These are phyloP conservation scores for Thraustochytrium sp. DNA, from an alignment of 352 stramenopile species.

Conservation along the genomic window DNA sequence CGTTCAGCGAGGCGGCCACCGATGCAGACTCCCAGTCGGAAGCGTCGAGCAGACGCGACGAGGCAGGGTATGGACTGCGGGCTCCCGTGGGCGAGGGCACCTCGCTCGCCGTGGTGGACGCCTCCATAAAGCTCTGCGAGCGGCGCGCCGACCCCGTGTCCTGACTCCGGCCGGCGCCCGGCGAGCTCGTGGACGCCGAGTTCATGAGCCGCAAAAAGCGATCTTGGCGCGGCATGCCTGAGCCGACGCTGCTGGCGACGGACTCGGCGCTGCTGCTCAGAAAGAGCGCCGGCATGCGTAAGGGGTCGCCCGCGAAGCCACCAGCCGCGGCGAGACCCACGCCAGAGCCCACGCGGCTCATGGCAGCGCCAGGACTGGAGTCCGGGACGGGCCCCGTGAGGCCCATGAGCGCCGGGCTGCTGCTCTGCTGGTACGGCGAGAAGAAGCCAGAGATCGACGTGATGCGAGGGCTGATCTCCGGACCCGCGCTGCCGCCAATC, in stretches of 20 bases:
- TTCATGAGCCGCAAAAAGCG: neutral
- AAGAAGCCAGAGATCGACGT: neutral
- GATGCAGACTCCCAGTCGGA: slow-evolving; percentile 8
- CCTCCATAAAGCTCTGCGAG: neutral
- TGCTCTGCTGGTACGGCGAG: neutral
- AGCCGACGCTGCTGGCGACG: neutral
- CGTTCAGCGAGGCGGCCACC: neutral
- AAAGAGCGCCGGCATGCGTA: neutral
- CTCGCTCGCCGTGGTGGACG: too few relatives aligned
- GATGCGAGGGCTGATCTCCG: neutral
- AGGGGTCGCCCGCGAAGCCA: too few relatives aligned
- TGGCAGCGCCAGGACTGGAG: too few relatives aligned
- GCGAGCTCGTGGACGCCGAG: neutral
- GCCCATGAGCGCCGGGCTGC: neutral
- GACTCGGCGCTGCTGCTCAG: neutral
- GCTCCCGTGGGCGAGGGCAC: too few relatives aligned
- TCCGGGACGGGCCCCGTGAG: neutral
- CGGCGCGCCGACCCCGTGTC: neutral
- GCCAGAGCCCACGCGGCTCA: too few relatives aligned
- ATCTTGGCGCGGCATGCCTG: neutral
- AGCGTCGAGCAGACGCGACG: neutral
- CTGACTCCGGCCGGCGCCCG: neutral
- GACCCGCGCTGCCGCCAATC: neutral
- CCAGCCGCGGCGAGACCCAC: too few relatives aligned
- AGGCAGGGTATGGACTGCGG: too few relatives aligned